These are phyloP conservation scores for Phytopythium oedochilum DNA, from an alignment of 352 stramenopile genomes.

Conservation along the genomic window DNA sequence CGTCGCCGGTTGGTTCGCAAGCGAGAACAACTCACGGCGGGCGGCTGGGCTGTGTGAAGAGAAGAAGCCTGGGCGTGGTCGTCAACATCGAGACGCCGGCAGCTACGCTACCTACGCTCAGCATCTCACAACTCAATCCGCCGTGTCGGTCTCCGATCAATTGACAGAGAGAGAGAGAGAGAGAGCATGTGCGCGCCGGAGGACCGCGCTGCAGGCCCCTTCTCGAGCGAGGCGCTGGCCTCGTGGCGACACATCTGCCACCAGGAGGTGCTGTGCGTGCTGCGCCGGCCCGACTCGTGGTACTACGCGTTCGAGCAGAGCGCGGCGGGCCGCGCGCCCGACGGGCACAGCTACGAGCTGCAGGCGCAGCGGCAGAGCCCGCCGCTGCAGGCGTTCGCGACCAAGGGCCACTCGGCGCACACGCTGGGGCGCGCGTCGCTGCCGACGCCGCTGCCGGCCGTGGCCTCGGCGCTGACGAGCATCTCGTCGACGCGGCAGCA, in stretches of 20 bases:
- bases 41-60: too few relatives aligned
- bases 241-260: conserved; percentile 25
- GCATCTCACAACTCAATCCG: too few relatives aligned
- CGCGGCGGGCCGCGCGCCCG: conserved; percentile 10
- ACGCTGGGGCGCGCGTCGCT: conserved; percentile 30
- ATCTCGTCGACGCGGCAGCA: conserved; percentile 27
- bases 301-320: conserved; percentile 32
- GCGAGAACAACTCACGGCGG: too few relatives aligned
- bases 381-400: conserved; percentile 16
- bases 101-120: too few relatives aligned
- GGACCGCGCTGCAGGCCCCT: conserved; percentile 1
- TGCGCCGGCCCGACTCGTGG: conserved; percentile 32
- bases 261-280: conserved; percentile 25
- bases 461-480: conserved; percentile 25
- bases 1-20: too few relatives aligned
- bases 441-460: conserved; percentile 30
- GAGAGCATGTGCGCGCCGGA: not conserved
- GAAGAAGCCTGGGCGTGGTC: too few relatives aligned
- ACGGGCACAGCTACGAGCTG: conserved; percentile 20
- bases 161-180: not conserved
- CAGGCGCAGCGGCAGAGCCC: conserved; percentile 23
- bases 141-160: too few relatives aligned
- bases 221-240: conserved; percentile 12
- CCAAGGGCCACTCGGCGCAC: conserved; percentile 13
- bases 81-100: too few relatives aligned